These are phyloP conservation scores for Cryphonectria japonica DNA, from an alignment of 2,329 filamentous ascomycete species.

Conservation along the genomic window DNA sequence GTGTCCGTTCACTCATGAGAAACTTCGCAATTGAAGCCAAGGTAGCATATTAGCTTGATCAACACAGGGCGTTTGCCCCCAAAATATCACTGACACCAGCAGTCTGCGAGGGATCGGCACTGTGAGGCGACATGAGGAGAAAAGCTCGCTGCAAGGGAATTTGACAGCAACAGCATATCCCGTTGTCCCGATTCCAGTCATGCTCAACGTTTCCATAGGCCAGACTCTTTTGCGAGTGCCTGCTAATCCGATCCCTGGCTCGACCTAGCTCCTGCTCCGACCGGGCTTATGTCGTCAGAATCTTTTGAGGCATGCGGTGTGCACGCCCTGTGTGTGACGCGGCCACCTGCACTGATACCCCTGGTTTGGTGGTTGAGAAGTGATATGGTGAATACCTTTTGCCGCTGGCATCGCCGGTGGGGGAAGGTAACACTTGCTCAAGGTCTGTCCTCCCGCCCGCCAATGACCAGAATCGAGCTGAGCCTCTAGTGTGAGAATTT, in stretches of 20 bases:
- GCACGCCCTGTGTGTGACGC: background rate
- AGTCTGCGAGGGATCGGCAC: background rate
- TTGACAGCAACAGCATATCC: background rate
- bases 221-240: background rate
- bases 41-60: background rate
- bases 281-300: background rate
- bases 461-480: background rate
- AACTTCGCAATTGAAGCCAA: background rate
- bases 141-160: background rate
- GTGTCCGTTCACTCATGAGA: background rate
- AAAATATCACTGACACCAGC: background rate
- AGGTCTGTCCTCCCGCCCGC: background rate
- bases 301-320: background rate
- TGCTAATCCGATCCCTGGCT: background rate
- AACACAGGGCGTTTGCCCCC: background rate
- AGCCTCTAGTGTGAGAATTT: background rate
- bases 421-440: constrained; percentile 2
- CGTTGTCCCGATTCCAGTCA: background rate
- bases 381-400: background rate
- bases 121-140: background rate
- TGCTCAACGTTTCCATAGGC: background rate
- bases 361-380: constrained; percentile 3
- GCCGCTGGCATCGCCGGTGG: background rate
- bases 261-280: background rate
- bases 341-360: background rate